A percentile compares a stretch with the other conserved stretches of the same genome.
These are phyloP conservation scores for Carex cristatella DNA, from an alignment of 176 grass and related monocot genomes.

Conservation along the genomic window DNA sequence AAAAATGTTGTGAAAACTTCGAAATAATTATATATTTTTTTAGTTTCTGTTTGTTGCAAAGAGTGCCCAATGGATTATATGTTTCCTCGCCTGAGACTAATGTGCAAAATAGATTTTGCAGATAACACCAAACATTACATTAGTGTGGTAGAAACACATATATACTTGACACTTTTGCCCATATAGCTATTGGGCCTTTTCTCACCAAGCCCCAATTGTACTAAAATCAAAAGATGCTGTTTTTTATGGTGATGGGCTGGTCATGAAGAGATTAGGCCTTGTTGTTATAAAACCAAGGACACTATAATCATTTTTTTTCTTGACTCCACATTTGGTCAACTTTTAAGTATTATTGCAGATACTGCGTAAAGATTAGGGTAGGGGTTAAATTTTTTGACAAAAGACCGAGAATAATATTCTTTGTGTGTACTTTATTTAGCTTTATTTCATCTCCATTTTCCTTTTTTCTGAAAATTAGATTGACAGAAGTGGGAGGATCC, in stretches of 20 bases:
- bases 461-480: slow-evolving; percentile 41
- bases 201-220: background rate
- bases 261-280: background rate
- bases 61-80: background rate
- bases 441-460: background rate
- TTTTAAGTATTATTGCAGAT: background rate
- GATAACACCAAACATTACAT: background rate
- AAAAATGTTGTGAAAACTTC: background rate
- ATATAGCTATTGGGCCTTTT: background rate
- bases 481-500: slow-evolving; percentile 83
- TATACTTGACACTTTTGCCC: background rate
- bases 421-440: slow-evolving; percentile 7
- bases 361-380: background rate
- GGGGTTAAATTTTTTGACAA: slow-evolving; percentile 1
- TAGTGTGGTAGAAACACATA: background rate
- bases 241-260: background rate
- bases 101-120: background rate
- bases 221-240: background rate
- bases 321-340: background rate
- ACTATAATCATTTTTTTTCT: background rate
- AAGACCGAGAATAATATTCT: background rate
- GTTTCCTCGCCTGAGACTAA: background rate
- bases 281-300: background rate
- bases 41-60: background rate
- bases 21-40: background rate